Conservation (phyloP, 805 yeast genomes). For the Ogataea trehaloabstinens region DNA sequence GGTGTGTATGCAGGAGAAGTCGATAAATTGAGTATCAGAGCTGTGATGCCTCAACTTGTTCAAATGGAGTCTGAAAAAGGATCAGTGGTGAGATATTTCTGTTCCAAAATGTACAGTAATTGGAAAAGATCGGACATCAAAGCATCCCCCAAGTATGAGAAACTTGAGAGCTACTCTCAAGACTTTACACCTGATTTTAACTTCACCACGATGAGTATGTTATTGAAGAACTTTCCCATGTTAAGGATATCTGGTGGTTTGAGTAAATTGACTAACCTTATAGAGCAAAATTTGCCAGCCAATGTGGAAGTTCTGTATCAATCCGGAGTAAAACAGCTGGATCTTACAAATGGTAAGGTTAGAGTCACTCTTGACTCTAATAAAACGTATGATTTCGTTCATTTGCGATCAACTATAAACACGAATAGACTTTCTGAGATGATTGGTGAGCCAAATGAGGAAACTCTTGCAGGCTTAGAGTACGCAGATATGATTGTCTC, state of each 20-base stretch:
- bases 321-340: conserved; percentile 21
- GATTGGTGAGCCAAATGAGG: conserved; percentile 19
- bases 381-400: conserved; percentile 39
- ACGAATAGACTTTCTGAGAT: conserved; percentile 39
- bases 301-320: conserved; percentile 42
- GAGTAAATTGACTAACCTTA: conserved; percentile 45
- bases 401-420: conserved; percentile 58
- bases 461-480: conserved; percentile 24
- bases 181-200: conserved; percentile 40
- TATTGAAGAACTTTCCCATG: conserved; percentile 59
- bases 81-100: conserved; percentile 48
- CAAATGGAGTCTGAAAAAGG: conserved; percentile 60
- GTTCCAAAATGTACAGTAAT: conserved; percentile 33
- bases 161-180: conserved; percentile 38
- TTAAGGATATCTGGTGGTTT: conserved; percentile 55
- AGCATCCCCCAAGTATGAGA: conserved; percentile 15
- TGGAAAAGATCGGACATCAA: conserved; percentile 11
- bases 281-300: conserved; percentile 38
- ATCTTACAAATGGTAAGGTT: conserved; percentile 16
- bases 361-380: conserved; percentile 13
- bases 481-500: conserved; percentile 58
- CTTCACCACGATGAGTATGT: conserved; percentile 34
- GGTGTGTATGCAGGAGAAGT: conserved; percentile 93
- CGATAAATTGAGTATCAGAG: conserved; percentile 57
- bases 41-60: conserved; percentile 55